Evolutionary conservation across 257 asterid genomes (phyloP), one percentile per base, ranked within the genome.

Genomic region (Datura wrightii): DNA sequence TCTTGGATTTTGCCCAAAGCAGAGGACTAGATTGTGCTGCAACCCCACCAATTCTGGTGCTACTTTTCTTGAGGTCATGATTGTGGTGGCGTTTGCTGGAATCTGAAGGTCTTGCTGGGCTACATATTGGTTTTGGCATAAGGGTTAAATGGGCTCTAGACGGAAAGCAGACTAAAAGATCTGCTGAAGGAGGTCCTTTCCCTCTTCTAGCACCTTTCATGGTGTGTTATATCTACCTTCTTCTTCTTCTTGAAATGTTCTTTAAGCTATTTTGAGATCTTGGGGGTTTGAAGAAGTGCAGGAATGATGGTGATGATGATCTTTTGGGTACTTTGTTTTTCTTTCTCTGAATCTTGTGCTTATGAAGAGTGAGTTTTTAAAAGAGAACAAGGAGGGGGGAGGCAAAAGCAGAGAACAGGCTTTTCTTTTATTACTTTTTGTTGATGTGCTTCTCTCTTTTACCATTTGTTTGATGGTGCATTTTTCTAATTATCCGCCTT

Each of bases 151-250:
- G 99, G 37, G 95, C 93, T 87, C 98, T 90, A 18, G 99, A 41
- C 3, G 99, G 99, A 86, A 95, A 94, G 79, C 99, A 94, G 0
- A 96, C 96, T 48, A 96, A 88, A 13, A 96, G 89, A 89, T 96
- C 98, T 4, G 97, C 85, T 16, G 99, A 80, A 1, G 94, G 94
- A 63, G 94, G 95, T 44, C 95, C 98, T 87, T 91, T 95, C 80
- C 92, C 90, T 54, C 90, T 94, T 92, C 94, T 95, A 39, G 8
- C 4, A 76, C 87, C 85, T 87, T 84, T 92, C 97, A 93, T 95
- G 81, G 42, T 86, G 46, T 44, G 4, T 18, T 53, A 39, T 39
- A 39, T 50, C 13, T 36, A 85, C 10, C 6, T 5, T 71, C 7
- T 62, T 69, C 13, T 31, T 42, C 50, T 54, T 83, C 48, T 52